These are phyloP conservation scores for Candida incommunis DNA, from an alignment of 805 yeast species.

Conservation along the genomic window DNA sequence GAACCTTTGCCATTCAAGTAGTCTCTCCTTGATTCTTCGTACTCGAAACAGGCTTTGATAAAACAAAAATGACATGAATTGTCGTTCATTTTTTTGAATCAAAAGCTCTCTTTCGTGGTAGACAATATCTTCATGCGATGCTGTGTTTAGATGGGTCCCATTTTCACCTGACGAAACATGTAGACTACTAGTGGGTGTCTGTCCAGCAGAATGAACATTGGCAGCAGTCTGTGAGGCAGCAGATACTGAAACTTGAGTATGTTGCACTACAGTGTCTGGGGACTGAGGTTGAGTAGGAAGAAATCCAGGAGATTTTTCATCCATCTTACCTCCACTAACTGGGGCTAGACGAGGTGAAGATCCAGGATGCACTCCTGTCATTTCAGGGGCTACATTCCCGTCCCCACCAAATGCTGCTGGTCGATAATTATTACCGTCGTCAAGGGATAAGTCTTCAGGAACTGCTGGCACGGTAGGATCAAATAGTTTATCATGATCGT, in stretches of 20 bases:
- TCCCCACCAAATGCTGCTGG: too few relatives aligned
- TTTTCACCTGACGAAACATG: slow-evolving; percentile 6
- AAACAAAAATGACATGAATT: slow-evolving; percentile 41
- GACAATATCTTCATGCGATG: slow-evolving; percentile 8
- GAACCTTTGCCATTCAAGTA: slow-evolving; percentile 15
- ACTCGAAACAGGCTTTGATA: slow-evolving; percentile 29
- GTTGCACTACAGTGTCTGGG: neutral
- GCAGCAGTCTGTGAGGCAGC: slow-evolving; percentile 2
- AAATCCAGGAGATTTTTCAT: neutral
- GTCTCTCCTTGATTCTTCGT: slow-evolving; percentile 21
- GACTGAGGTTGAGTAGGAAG: neutral
- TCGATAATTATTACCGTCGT: neutral
- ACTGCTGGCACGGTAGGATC: neutral
- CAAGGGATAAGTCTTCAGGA: neutral
- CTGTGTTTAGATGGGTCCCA: slow-evolving; percentile 17
- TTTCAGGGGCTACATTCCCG: neutral
- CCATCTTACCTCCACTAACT: neutral
- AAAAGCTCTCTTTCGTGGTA: slow-evolving; percentile 46
- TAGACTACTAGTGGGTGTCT: too few relatives aligned
- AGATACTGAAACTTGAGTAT: slow-evolving; percentile 5
- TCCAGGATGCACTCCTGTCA: neutral
- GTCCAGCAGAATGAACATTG: neutral
- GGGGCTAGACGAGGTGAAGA: neutral
- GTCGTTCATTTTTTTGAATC: slow-evolving; percentile 43
- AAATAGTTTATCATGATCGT: neutral